These are phyloP conservation scores for Sonneratia alba DNA, from an alignment of 345 rosid species.

Conservation along the genomic window DNA sequence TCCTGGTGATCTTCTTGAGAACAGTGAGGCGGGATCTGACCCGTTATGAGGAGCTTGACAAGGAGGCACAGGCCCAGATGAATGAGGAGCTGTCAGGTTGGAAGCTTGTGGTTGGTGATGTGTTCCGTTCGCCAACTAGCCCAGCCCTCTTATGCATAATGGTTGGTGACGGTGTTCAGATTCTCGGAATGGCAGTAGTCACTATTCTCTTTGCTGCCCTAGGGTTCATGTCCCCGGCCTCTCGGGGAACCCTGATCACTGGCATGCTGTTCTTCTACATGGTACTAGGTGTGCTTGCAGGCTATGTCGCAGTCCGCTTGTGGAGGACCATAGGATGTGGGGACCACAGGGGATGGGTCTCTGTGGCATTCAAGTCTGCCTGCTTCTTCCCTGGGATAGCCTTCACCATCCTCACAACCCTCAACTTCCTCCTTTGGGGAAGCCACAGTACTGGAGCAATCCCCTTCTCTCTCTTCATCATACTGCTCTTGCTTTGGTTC, in stretches of 20 bases:
- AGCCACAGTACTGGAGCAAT: slow-evolving; percentile 22
- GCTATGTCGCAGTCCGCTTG: slow-evolving; percentile 20
- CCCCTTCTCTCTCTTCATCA: slow-evolving; percentile 19
- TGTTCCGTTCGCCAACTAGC: slow-evolving; percentile 18
- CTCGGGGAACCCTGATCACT: slow-evolving; percentile 20
- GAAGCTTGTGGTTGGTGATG: slow-evolving; percentile 27
- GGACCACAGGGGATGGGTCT: slow-evolving; percentile 17
- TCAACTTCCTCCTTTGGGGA: slow-evolving; percentile 19
- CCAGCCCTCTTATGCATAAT: slow-evolving; percentile 12
- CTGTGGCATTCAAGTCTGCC: slow-evolving; percentile 16
- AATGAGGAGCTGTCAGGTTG: slow-evolving; percentile 77
- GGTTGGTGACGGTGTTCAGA: slow-evolving; percentile 21
- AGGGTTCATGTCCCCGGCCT: slow-evolving; percentile 21
- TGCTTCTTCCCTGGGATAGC: slow-evolving; percentile 23
- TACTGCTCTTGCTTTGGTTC: slow-evolving; percentile 21
- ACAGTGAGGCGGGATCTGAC: slow-evolving; percentile 82
- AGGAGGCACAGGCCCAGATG: slow-evolving; percentile 90
- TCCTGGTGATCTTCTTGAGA: slow-evolving; percentile 78
- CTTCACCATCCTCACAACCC: slow-evolving; percentile 14
- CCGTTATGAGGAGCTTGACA: slow-evolving; percentile 79
- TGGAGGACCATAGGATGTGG: slow-evolving; percentile 20
- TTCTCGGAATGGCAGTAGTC: slow-evolving; percentile 20
- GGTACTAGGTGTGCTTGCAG: slow-evolving; percentile 17
- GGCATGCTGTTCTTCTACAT: slow-evolving; percentile 25
- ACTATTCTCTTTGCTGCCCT: slow-evolving; percentile 18